Base-by-base conservation (phyloP, 1,284 basidiomycete species). In the Pseudozyma thailandica region DNA sequence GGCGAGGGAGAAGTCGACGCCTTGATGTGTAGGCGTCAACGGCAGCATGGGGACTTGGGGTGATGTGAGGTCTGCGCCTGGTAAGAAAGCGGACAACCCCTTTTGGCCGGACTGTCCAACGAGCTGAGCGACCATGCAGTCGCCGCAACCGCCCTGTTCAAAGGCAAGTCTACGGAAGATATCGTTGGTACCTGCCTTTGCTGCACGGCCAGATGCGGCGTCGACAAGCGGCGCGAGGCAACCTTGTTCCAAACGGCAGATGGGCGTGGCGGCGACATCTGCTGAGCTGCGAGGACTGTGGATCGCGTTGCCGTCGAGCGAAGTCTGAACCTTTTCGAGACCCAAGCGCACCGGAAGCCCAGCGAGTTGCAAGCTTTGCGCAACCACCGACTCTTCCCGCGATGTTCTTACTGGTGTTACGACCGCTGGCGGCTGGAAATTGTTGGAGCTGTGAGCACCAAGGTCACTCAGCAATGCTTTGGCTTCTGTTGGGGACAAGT, bases 31-130 rank as follows among this genome's bases (percentile, higher is more conserved):
- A 1, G 56, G 18, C 4, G 42, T 38, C n/a, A 50, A 12, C 9
- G 62, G 62, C 26, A 55, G 33, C 7, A 16, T 38, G 13, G 41
- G 8, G 2, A 44, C 31, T 1, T 30, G 5, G 5, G 56, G 15
- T 56, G 55, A 59, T 3, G 28, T 13, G 8, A 48, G n/a, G 3
- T 51, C 31, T 7, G 44, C 9, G 12, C 42, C n/a, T 13, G 62
- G 62, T 2, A 65, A 20, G 20, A 65, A 59, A 0, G 62, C 50
- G 3, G 62, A 65, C 0, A 65, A 51, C 13, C 62, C 62, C 8
- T 31, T 31, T 1, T 12, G n/a, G 15, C 56, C 56, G 2, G 62
- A 65, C 8, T 54, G 16, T 15, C 26, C 30, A 1, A 50, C 38
- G 7, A 65, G 56, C 15, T 65, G 52, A 28, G 38, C 23, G 6